phyloP scores from a whole-genome alignment of 179 eudicot species.

The Sideroxylon spinosum region DNA sequence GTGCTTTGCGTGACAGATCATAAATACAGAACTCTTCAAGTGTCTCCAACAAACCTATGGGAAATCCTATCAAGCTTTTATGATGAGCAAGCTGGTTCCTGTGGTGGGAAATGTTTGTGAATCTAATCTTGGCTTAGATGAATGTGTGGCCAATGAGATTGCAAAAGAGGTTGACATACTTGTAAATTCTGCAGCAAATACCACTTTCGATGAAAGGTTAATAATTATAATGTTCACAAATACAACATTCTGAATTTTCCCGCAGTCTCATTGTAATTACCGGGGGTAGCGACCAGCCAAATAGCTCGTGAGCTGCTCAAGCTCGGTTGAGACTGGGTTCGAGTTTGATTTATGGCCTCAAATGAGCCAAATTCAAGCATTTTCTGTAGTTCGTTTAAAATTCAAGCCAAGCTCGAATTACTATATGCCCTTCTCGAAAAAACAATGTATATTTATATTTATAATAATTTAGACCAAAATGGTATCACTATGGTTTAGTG shows the following conservation, averaged over 20 bases:
- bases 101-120: conserved; percentile 88
- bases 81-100: conserved; percentile 88
- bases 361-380: too few relatives aligned
- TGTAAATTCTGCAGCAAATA: conserved; percentile 94
- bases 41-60: conserved; percentile 78
- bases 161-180: conserved; percentile 72
- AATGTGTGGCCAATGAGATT: conserved; percentile 38
- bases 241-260: neutral
- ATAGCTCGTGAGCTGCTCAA: too few relatives aligned
- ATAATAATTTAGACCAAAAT: too few relatives aligned
- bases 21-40: conserved; percentile 74
- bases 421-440: too few relatives aligned
- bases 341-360: too few relatives aligned
- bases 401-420: too few relatives aligned
- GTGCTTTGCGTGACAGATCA: conserved; percentile 40
- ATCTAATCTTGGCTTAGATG: conserved; percentile 67
- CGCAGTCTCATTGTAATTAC: too few relatives aligned
- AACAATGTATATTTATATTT: too few relatives aligned
- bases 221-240: neutral
- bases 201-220: conserved; percentile 97
- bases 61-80: conserved; percentile 77
- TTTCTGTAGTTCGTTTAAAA: too few relatives aligned
- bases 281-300: too few relatives aligned
- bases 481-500: too few relatives aligned
- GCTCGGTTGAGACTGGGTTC: too few relatives aligned